Base-by-base conservation (phyloP, 2,329 filamentous ascomycete genomes). In the Triangularia verruculosa region DNA sequence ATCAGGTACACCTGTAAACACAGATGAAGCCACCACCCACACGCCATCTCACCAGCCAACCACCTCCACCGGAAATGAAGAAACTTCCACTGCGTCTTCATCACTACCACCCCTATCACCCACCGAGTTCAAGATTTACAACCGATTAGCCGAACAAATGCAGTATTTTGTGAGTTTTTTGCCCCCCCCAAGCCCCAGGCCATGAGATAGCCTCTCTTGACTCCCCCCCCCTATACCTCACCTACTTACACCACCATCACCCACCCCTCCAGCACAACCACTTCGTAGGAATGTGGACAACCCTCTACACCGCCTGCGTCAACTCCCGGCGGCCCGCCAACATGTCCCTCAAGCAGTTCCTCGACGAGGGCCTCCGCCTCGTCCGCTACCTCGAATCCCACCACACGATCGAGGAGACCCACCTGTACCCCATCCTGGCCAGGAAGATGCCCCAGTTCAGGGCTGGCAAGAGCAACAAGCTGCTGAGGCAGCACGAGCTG, bases 391-490 rank as follows among this genome's bases (percentile, higher is more conserved):
- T 97, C n/a, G 83, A 86, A 9, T 77, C 85, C 63, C 93, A 97
- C 78, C 93, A 97, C 78, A 80, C 78, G 63, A 94, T 96, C 71
- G 93, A 97, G 75, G 93, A 97, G 76, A 78, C 80, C 28, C 86
- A 92, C 74, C 81, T 97, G 47, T 97, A 96, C 75, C 93, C 93
- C 1, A 72, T 88, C 0, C 83, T 97, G 1, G 92, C 90, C 12
- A 80, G 79, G 70, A 88, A 86, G 69, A 96, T 96, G 92, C 87
- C 90, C 4, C 88, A 90, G 68, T 96, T 96, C 73, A 79, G 80
- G 22, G 66, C 67, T 1, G 58, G 66, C 1, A 61, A 64, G 5
- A 17, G 43, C 43, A 27, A 64, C 56, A 30, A 71, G 24, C 78
- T 95, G 55, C 75, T 95, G 58, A 82, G 78, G 7, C 92, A 97